Evolutionary conservation across 345 rosid genomes (phyloP), one percentile per base, ranked within the genome.

Genomic region (Passiflora organensis): DNA sequence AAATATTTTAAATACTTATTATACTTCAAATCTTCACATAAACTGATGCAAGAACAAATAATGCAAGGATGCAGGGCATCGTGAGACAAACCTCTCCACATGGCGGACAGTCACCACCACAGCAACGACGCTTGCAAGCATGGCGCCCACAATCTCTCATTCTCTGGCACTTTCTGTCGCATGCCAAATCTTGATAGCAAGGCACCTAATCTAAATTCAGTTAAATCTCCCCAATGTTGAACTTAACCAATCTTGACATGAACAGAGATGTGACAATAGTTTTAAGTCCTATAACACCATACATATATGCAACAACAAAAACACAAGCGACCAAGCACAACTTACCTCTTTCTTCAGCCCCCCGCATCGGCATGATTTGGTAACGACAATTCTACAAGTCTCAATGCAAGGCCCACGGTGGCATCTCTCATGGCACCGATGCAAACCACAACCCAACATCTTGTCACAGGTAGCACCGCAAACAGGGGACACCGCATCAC

Each of bases 41-140:
- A 12, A 32, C 24, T 2, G 37, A 20, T 18, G 14, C 19, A 24
- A 16, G 5, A 4, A 42, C 23, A 56, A 39, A 45, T 14, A 48
- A 32, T 21, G 9, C 9, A 16, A 4, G 10, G n/a, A 19, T 63
- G 52, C 23, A 38, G 43, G 45, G 13, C 23, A 44, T 22, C 43
- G 5, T 43, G 23, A 47, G 25, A 19, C 61, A 41, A 52, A 85
- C 95, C 93, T 88, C 96, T 32, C 83, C 79, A 75, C 96, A 88
- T 4, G 95, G 93, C 1, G 87, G 95, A 65, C 96, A 91, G 60
- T 84, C 73, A 43, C 96, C 98, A 77, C 86, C 93, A 69, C 98
- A 88, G 70, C 98, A 88, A 14, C 93, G 89, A 0, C 93, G 86
- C 70, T 68, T 88, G 74, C 96, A 91, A 58, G 95, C 87, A 82